These are phyloP conservation scores for Hordeum pubiflorum DNA, from an alignment of 202 grass and related monocot species.

Conservation along the genomic window DNA sequence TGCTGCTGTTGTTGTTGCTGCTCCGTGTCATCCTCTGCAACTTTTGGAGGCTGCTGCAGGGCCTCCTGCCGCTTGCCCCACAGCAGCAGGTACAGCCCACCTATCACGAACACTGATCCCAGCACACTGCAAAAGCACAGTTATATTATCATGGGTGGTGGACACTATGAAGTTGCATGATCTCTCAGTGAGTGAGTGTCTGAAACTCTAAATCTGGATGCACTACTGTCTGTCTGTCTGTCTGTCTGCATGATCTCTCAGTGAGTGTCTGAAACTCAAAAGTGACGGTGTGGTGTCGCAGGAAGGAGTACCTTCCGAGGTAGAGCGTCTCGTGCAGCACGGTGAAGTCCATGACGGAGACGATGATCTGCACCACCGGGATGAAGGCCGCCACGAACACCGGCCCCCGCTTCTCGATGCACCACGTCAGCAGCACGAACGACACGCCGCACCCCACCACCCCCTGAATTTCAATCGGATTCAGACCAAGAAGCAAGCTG, in stretches of 20 bases:
- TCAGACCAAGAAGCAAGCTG: background rate
- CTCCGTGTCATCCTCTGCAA: constrained; percentile 24
- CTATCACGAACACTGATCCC: constrained; percentile 66
- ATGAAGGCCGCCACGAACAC: constrained; percentile 86
- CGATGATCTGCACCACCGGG: constrained; percentile 81
- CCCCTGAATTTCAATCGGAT: constrained; percentile 29
- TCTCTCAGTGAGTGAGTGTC: background rate
- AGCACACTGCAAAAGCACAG: constrained; percentile 6
- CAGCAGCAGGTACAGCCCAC: constrained; percentile 72
- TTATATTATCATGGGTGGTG: background rate
- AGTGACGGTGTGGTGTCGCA: background rate
- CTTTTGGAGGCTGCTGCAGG: constrained; percentile 32
- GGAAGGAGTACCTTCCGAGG: constrained; percentile 49
- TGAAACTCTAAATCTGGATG: background rate
- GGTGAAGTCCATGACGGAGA: constrained; percentile 60
- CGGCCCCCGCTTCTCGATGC: constrained; percentile 68
- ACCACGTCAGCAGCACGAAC: constrained; percentile 75
- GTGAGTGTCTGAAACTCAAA: background rate
- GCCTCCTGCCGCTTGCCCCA: constrained; percentile 82
- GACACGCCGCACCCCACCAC: constrained; percentile 63
- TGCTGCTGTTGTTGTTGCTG: constrained; percentile 36
- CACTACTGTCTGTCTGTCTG: background rate
- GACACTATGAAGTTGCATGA: background rate
- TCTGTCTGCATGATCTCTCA: background rate
- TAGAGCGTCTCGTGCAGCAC: constrained; percentile 62